Conservation (phyloP, 2,329 filamentous ascomycete genomes). For the Chaetothyriales sp. region DNA sequence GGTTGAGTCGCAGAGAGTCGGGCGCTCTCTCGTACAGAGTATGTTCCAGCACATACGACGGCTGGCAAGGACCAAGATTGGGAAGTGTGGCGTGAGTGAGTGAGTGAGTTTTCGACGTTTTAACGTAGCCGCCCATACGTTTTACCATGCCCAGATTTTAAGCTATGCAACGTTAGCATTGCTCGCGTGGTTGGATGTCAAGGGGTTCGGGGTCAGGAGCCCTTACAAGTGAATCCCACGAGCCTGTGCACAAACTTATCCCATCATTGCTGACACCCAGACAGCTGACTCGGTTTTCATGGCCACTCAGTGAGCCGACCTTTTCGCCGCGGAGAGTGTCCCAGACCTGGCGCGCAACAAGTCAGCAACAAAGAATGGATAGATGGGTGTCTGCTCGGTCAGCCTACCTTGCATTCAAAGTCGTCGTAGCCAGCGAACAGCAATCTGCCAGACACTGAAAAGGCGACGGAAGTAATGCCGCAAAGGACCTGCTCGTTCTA, state of each 20-base stretch:
- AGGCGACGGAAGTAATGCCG: constrained; percentile 94
- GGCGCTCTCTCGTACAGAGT: not conserved
- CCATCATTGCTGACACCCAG: constrained; percentile 97
- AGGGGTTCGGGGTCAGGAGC: not conserved
- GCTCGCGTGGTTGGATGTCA: not conserved
- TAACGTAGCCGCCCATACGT: not conserved
- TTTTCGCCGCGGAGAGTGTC: constrained; percentile 93
- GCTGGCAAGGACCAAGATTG: not conserved
- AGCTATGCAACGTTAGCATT: constrained; percentile 39
- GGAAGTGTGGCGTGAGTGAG: no score
- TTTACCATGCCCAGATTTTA: constrained; percentile 77
- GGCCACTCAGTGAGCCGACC: constrained; percentile 87
- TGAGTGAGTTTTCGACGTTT: not conserved
- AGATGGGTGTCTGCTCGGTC: not conserved
- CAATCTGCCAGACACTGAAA: constrained; percentile 87
- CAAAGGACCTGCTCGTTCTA: constrained; percentile 95
- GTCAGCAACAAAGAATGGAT: constrained; percentile 14
- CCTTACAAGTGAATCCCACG: constrained; percentile 96
- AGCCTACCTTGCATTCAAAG: constrained; percentile 93
- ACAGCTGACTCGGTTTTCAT: constrained; percentile 98
- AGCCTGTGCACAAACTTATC: constrained; percentile 97
- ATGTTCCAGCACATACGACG: not conserved
- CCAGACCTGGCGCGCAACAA: constrained; percentile 56
- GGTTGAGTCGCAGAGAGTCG: not conserved
- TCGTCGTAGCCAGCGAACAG: constrained; percentile 97